Evolutionary conservation across 2,329 filamentous ascomycete species (phyloP).

Genomic region (Clarireedia sp.): DNA sequence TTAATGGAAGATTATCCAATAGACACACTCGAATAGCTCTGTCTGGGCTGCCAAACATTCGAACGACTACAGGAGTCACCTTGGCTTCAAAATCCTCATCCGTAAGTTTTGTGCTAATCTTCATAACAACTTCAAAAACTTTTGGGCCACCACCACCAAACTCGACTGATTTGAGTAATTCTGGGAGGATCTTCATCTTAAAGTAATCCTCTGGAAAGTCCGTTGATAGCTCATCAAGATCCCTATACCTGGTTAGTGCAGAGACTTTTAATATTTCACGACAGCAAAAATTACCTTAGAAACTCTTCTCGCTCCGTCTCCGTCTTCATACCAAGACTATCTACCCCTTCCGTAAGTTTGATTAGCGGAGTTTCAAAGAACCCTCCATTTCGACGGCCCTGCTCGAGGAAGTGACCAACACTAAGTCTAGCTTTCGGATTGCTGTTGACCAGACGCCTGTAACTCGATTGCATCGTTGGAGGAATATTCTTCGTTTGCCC

Average conservation of each 20-base stretch:
- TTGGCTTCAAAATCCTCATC: constrained; percentile 83
- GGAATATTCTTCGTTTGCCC: constrained; percentile 82
- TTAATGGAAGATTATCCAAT: constrained; percentile 76
- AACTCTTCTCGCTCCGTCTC: constrained; percentile 80
- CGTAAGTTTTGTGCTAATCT: constrained; percentile 79
- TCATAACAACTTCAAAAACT: constrained; percentile 80
- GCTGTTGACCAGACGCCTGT: constrained; percentile 79
- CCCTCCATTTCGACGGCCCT: constrained; percentile 70
- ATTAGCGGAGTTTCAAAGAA: constrained; percentile 95
- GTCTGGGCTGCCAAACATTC: constrained; percentile 85
- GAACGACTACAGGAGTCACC: constrained; percentile 77
- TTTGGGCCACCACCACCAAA: constrained; percentile 94
- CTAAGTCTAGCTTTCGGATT: constrained; percentile 86
- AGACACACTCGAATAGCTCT: constrained; percentile 85
- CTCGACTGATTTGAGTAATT: constrained; percentile 96
- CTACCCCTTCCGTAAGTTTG: constrained; percentile 83
- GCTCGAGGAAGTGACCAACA: constrained; percentile 79
- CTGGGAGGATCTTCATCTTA: constrained; percentile 91
- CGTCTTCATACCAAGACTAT: constrained; percentile 82
- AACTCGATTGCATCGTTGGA: constrained; percentile 79
- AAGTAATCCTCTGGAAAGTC: constrained; percentile 98
- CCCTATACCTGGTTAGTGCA: constrained; percentile 33
- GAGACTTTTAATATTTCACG: neutral
- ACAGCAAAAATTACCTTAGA: constrained; percentile 49
- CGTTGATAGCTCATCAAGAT: constrained; percentile 78